Base-by-base conservation (phyloP, 345 rosid genomes). In the Camelina neglecta region DNA sequence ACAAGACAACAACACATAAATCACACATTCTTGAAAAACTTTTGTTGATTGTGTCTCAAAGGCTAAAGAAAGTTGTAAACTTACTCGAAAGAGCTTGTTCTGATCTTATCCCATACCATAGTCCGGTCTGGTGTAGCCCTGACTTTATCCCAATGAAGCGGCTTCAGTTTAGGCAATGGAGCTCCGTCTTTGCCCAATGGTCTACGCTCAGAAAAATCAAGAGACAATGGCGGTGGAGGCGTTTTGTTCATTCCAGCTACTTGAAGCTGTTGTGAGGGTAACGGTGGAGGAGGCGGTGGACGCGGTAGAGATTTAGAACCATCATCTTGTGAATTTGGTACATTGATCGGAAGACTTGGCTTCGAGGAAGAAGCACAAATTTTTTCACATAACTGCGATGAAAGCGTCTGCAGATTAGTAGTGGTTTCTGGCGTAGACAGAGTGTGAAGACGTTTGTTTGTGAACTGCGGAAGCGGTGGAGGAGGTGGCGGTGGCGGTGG, bases 61-160 rank as follows among this genome's bases (percentile, higher is more conserved):
- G 61, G 21, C 6, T 56, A 36, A 26, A 55, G 13, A 2, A 33
- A 56, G 29, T 35, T 62, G 9, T 55, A 23, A 60, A 84, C 93
- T 85, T 88, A 95, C 99, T 95, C 99, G 9, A 95, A 92, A 16
- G 99, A 92, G 88, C 89, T 95, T 74, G 97, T 84, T 81, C 89
- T 83, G 49, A 95, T 74, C 85, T 86, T 90, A 80, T 95, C 98
- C 99, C 99, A 95, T 33, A 90, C 99, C 94, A 84, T 95, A 63
- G 82, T 80, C 3, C 86, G 84, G 75, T 95, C 98, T 5, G 96
- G 90, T 66, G 89, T 81, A 54, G 98, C 98, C 80, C 97, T 93
- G n/a, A 95, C 99, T 85, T 92, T 95, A 89, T 95, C 98, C 99
- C 99, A 95, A 4, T 95, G 99, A 68, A 95, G 98, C 4, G 99